Evolutionary conservation across 1,284 basidiomycete species (phyloP), one percentile per base, ranked within the genome.

Genomic region (Anthracocystis walkeri): DNA sequence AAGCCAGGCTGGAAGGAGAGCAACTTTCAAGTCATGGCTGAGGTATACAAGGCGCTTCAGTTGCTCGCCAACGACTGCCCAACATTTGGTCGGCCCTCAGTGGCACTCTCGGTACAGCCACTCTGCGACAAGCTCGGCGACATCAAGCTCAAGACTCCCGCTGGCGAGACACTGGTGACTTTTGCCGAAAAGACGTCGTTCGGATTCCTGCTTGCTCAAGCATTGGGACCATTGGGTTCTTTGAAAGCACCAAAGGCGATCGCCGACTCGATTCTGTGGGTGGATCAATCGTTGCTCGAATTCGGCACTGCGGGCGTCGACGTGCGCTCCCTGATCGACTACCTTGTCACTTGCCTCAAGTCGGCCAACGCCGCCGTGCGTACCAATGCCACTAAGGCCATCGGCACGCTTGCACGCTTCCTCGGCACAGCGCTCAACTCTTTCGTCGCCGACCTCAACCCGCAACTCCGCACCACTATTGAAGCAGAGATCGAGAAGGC

Each of bases 41-140:
- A 81, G 41, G 78, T 82, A 8, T 82, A 80, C 78, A 78, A 77
- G 52, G 63, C 75, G n/a, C 59, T 84, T 38, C 87, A 86, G 44
- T 83, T 90, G 20, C 89, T 98, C 51, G 92, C 95, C 0, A 91
- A 93, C 78, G 88, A 88, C 38, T 93, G 91, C 73, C 90, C 93
- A 1, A 90, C 90, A 0, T 99, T 99, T 85, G 92, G 92, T 35
- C 90, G 92, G 77, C 91, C 94, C 1, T 94, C 93, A 53, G 90
- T 91, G 2, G 94, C 94, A 1, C 87, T 99, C 21, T 91, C 90
- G 51, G 89, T 95, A 7, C 90, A 91, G n/a, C 93, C 94, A 82
- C 87, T 98, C 45, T 91, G 91, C 45, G 97, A 99, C 86, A 99
- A 99, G 87, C 88, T 99, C 50, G 97, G 97, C 29, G 97, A 99